These are phyloP conservation scores for Pleurotus platypus DNA, from an alignment of 768 basidiomycete genomes.

Conservation along the genomic window DNA sequence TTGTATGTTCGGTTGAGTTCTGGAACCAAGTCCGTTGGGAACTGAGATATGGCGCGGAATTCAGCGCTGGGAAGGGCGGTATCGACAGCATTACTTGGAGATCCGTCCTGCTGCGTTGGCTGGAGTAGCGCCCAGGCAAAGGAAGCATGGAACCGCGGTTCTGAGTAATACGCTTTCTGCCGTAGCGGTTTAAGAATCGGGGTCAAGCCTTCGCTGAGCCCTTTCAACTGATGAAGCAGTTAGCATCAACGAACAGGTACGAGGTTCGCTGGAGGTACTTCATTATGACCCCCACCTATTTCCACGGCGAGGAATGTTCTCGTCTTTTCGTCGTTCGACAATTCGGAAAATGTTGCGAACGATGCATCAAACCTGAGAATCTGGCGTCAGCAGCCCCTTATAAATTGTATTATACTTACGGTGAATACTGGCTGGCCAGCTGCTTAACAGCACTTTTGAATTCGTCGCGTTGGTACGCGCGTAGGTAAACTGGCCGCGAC, in stretches of 20 bases:
- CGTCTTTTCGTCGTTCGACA: conserved; percentile 78
- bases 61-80: conserved; percentile 11
- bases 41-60: conserved; percentile 46
- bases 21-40: conserved; percentile 46
- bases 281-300: conserved; percentile 76
- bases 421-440: conserved; percentile 39
- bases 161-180: conserved; percentile 75
- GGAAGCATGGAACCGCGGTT: conserved; percentile 85
- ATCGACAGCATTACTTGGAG: conserved; percentile 11
- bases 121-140: conserved; percentile 83
- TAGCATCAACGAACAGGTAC: neutral
- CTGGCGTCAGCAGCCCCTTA: neutral
- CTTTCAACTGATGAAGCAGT: conserved; percentile 44
- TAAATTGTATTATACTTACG: conserved; percentile 34
- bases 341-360: conserved; percentile 66
- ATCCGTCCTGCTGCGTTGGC: conserved; percentile 10
- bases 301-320: conserved; percentile 80
- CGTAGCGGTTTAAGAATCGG: conserved; percentile 58
- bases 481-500: conserved; percentile 76
- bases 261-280: conserved; percentile 41
- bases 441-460: conserved; percentile 59
- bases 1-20: conserved; percentile 48
- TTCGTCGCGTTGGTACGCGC: conserved; percentile 75
- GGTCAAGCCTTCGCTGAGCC: conserved; percentile 51
- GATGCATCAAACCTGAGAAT: conserved; percentile 63